Evolutionary conservation across 306 rosid species (phyloP).

Genomic region (Castanea crenata): DNA sequence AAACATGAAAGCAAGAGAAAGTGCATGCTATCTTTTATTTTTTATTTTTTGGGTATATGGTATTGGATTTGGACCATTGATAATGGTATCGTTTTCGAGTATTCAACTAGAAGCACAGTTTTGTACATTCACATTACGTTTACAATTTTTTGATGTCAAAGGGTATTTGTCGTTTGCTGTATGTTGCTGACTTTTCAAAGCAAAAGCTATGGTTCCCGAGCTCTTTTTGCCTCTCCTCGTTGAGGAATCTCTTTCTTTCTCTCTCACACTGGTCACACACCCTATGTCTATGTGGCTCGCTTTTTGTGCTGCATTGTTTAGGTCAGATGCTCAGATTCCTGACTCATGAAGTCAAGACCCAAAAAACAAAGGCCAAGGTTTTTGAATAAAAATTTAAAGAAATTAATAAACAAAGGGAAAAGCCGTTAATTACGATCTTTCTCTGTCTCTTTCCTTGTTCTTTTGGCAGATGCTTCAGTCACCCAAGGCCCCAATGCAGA

Average conservation of each 20-base stretch:
- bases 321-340: slow-evolving; percentile 32
- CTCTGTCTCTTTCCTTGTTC: not conserved
- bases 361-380: not conserved
- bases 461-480: slow-evolving; percentile 18
- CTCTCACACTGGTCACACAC: not conserved
- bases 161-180: slow-evolving; percentile 16
- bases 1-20: slow-evolving; percentile 63
- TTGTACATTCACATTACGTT: not conserved
- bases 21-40: slow-evolving; percentile 10
- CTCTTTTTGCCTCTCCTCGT: slow-evolving; percentile 65
- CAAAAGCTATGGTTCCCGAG: slow-evolving; percentile 24
- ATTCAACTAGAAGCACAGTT: not conserved
- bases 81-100: not conserved
- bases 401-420: slow-evolving; percentile 16
- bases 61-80: not conserved
- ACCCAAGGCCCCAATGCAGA: slow-evolving; percentile 15
- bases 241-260: slow-evolving; percentile 63
- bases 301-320: not conserved
- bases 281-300: too few relatives aligned
- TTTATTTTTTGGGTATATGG: not conserved
- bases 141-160: slow-evolving; percentile 38
- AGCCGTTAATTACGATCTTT: slow-evolving; percentile 55
- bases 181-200: slow-evolving; percentile 42
- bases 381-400: slow-evolving; percentile 5
- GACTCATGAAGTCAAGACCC: slow-evolving; percentile 39